Evolutionary conservation across 768 basidiomycete species (phyloP).

Genomic region (Myochromella boudieri): DNA sequence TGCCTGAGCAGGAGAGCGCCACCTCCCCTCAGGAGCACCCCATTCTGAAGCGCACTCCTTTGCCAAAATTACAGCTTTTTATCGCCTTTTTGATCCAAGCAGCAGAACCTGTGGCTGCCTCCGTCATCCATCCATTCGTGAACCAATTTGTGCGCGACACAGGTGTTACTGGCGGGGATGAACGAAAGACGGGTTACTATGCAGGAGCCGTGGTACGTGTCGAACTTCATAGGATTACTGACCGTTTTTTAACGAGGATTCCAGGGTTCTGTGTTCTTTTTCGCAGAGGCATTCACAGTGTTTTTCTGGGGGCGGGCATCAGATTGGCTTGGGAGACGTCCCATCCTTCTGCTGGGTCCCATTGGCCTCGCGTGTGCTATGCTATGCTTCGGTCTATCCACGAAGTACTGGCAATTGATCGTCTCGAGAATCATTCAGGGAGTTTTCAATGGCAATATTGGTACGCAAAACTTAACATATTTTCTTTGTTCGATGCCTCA

Average conservation of each 20-base stretch:
- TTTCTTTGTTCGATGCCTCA: not conserved
- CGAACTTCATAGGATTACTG: not conserved
- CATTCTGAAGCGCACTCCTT: slow-evolving; percentile 27
- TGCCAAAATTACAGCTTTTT: slow-evolving; percentile 40
- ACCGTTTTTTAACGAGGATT: not conserved
- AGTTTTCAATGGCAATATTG: slow-evolving; percentile 39
- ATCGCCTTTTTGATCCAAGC: slow-evolving; percentile 40
- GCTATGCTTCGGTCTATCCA: slow-evolving; percentile 42
- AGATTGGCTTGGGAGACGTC: slow-evolving; percentile 41
- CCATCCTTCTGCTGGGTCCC: slow-evolving; percentile 41
- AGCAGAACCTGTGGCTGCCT: slow-evolving; percentile 42
- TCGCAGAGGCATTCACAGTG: slow-evolving; percentile 41
- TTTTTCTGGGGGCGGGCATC: slow-evolving; percentile 46
- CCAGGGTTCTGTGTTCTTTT: slow-evolving; percentile 45
- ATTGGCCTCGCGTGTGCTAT: slow-evolving; percentile 38
- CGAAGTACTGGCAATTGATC: slow-evolving; percentile 33
- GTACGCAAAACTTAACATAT: slow-evolving; percentile 16
- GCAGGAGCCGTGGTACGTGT: slow-evolving; percentile 44
- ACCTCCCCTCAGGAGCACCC: not conserved
- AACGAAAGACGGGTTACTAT: slow-evolving; percentile 46
- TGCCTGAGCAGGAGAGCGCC: not conserved
- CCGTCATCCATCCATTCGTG: slow-evolving; percentile 48
- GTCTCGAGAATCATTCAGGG: slow-evolving; percentile 34
- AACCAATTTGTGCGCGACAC: slow-evolving; percentile 45
- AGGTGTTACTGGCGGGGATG: slow-evolving; percentile 43